These are phyloP conservation scores for Euphorbia peplus DNA, from an alignment of 345 rosid species.

Conservation along the genomic window DNA sequence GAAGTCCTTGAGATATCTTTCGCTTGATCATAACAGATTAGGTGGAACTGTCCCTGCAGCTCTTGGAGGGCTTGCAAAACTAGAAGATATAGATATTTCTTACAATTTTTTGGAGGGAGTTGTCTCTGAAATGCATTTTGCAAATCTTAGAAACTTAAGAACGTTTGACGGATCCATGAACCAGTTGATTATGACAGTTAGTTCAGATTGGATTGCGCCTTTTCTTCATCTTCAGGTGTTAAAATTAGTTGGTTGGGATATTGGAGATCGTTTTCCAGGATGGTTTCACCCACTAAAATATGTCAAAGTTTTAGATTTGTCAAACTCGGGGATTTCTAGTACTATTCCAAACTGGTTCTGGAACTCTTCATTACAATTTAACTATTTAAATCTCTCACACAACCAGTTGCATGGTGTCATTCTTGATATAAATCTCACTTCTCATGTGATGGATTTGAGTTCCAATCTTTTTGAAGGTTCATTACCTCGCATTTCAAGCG, in stretches of 20 bases:
- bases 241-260: neutral
- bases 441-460: neutral
- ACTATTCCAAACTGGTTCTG: constrained; percentile 9
- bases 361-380: neutral
- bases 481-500: neutral
- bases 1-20: neutral
- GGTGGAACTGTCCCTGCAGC: constrained; percentile 22
- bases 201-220: constrained; percentile 10
- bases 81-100: constrained; percentile 1
- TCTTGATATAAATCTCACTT: neutral
- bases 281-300: neutral
- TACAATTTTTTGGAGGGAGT: constrained; percentile 22
- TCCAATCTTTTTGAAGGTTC: constrained; percentile 6
- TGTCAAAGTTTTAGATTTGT: neutral
- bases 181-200: neutral
- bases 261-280: neutral
- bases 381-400: constrained; percentile 5
- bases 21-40: neutral
- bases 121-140: constrained; percentile 24
- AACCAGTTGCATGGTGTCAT: neutral
- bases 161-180: neutral
- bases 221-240: neutral
- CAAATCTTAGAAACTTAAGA: constrained; percentile 21
- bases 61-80: constrained; percentile 9
- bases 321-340: neutral